Evolutionary conservation across 306 rosid genomes (phyloP).

Genomic region (Prunus mume): DNA sequence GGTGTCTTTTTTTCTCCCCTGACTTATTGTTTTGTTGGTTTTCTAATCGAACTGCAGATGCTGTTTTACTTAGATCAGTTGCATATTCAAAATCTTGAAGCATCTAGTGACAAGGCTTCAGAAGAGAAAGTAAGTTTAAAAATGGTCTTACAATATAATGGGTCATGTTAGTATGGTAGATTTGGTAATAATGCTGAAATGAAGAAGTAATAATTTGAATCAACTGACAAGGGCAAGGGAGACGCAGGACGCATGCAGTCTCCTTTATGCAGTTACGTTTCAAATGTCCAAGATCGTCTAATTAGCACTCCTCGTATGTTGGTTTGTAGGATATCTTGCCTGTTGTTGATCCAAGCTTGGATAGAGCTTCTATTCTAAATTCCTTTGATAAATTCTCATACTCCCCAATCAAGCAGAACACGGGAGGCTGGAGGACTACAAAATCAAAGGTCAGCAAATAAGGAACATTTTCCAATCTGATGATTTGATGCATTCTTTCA

Average conservation of each 20-base stretch:
- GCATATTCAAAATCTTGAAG: slow-evolving; percentile 54
- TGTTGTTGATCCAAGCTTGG: slow-evolving; percentile 28
- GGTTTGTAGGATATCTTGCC: slow-evolving; percentile 42
- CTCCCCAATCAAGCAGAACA: slow-evolving; percentile 28
- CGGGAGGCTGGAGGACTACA: slow-evolving; percentile 60
- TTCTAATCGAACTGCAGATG: slow-evolving; percentile 41
- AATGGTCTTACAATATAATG: slow-evolving; percentile 10
- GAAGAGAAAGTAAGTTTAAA: slow-evolving; percentile 48
- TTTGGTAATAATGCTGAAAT: background rate
- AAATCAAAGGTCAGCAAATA: slow-evolving; percentile 57
- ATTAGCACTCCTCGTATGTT: background rate
- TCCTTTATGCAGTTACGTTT: background rate
- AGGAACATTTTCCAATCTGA: background rate
- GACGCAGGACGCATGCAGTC: background rate
- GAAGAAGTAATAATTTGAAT: background rate
- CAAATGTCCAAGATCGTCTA: background rate
- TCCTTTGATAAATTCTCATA: slow-evolving; percentile 54
- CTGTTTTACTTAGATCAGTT: slow-evolving; percentile 58
- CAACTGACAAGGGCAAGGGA: background rate
- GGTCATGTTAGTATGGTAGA: background rate
- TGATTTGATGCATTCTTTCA: slow-evolving; percentile 15
- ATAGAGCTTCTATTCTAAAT: slow-evolving; percentile 32
- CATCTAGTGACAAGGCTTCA: slow-evolving; percentile 35
- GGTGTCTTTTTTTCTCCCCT: background rate
- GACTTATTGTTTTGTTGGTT: slow-evolving; percentile 1